Conservation (phyloP, 2,329 filamentous ascomycete genomes). For the Ascocoryne sarcoides region DNA sequence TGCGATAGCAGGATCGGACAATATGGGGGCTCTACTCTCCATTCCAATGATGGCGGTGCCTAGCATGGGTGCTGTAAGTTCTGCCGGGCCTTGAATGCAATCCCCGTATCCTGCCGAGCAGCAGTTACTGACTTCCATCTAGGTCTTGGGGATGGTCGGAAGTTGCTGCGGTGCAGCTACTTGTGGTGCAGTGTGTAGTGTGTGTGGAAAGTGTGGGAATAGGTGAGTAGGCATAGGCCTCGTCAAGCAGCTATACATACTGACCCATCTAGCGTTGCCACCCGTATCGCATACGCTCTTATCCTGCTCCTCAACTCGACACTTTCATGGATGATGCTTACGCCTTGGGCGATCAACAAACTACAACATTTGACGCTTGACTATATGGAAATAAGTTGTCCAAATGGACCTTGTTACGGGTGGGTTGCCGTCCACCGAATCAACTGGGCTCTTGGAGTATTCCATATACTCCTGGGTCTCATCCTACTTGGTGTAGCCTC, state of each 20-base stretch:
- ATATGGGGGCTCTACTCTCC: slow-evolving; percentile 87
- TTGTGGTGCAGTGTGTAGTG: slow-evolving; percentile 90
- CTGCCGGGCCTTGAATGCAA: neutral
- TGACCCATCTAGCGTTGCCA: slow-evolving; percentile 63
- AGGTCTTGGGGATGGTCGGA: slow-evolving; percentile 70
- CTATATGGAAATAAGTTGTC: slow-evolving; percentile 92
- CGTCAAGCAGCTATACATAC: slow-evolving; percentile 1
- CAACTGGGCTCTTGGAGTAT: slow-evolving; percentile 92
- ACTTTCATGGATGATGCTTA: slow-evolving; percentile 97
- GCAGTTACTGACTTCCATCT: slow-evolving; percentile 15
- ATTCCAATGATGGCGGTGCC: slow-evolving; percentile 83
- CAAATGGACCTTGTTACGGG: slow-evolving; percentile 83
- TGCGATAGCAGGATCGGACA: slow-evolving; percentile 1
- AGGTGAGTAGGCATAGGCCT: slow-evolving; percentile 47
- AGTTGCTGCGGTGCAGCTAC: slow-evolving; percentile 96
- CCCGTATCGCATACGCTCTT: slow-evolving; percentile 91
- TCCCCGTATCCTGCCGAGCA: too few relatives aligned
- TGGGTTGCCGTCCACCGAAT: slow-evolving; percentile 96
- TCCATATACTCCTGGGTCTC: slow-evolving; percentile 79
- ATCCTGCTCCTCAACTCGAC: slow-evolving; percentile 96
- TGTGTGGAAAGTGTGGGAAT: slow-evolving; percentile 95
- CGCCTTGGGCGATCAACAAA: slow-evolving; percentile 95
- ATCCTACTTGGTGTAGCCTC: slow-evolving; percentile 79
- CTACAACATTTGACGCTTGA: slow-evolving; percentile 85
- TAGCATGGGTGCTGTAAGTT: slow-evolving; percentile 72